These are phyloP conservation scores for Kodamaea plutei DNA, from an alignment of 1,139 yeast species.

Conservation along the genomic window DNA sequence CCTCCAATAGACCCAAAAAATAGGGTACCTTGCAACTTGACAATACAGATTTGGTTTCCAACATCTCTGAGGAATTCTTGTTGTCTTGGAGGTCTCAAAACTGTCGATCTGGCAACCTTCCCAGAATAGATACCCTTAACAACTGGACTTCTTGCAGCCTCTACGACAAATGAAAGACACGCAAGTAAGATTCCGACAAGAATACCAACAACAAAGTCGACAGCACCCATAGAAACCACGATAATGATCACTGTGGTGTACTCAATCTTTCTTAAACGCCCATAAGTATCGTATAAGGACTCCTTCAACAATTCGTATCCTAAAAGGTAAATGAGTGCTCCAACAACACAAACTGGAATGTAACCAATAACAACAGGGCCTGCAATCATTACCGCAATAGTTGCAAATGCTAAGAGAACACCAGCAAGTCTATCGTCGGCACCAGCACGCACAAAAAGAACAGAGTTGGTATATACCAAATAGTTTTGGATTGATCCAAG, in stretches of 20 bases:
- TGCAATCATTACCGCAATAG: constrained; percentile 72
- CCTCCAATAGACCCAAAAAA: constrained; percentile 96
- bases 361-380: constrained; percentile 93
- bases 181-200: constrained; percentile 88
- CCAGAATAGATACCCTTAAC: constrained; percentile 84
- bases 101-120: constrained; percentile 85
- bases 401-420: constrained; percentile 75
- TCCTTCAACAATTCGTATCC: constrained; percentile 90
- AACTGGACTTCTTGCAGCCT: constrained; percentile 82
- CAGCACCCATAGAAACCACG: constrained; percentile 89
- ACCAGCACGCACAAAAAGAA: constrained; percentile 87
- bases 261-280: constrained; percentile 70
- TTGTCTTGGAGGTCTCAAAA: constrained; percentile 85
- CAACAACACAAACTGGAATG: constrained; percentile 94
- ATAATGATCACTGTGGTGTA: constrained; percentile 79
- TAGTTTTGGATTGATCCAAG: constrained; percentile 90
- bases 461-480: constrained; percentile 89
- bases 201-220: constrained; percentile 92
- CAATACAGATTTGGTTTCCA: constrained; percentile 85
- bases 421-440: constrained; percentile 91
- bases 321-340: constrained; percentile 79
- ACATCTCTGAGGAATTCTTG: constrained; percentile 80
- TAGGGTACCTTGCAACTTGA: constrained; percentile 81
- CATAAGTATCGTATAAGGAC: constrained; percentile 80
- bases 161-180: constrained; percentile 86